A percentile compares a stretch with the other conserved stretches of the same genome.
phyloP scores from a whole-genome alignment of 2,329 filamentous ascomycete species.

The Fusarium nematophilum region DNA sequence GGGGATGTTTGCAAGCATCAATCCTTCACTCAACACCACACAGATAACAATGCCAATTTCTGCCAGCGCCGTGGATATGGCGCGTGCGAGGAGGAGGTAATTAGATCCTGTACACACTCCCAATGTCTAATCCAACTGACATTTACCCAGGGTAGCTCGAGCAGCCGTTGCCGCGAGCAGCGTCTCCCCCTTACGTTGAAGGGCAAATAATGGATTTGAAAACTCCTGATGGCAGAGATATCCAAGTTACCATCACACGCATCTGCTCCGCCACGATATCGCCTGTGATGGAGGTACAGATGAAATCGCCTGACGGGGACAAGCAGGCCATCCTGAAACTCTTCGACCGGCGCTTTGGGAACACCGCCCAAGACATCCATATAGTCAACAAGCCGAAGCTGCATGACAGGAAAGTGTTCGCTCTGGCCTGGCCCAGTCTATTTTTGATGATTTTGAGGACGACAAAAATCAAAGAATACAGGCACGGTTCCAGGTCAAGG shows the following conservation, averaged over 20 bases:
- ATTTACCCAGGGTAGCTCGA: no score
- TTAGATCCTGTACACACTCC: no score
- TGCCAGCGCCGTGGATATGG: no score
- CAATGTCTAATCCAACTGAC: no score
- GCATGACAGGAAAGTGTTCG: slow-evolving; percentile 19
- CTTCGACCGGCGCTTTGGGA: slow-evolving; percentile 21
- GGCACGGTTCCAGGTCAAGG: neutral
- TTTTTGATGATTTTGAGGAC: slow-evolving; percentile 7
- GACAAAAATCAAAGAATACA: neutral
- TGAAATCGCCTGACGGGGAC: neutral
- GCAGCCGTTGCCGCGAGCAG: no score
- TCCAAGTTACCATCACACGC: slow-evolving; percentile 15
- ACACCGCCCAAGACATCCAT: slow-evolving; percentile 4
- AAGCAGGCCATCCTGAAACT: slow-evolving; percentile 19
- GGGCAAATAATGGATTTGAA: slow-evolving; percentile 14
- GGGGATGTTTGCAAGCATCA: no score
- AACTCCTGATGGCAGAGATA: neutral
- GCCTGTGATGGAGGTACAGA: slow-evolving; percentile 17
- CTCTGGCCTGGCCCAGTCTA: slow-evolving; percentile 13
- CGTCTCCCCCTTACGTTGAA: slow-evolving; percentile 9
- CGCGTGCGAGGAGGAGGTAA: no score
- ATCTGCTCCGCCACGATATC: slow-evolving; percentile 12
- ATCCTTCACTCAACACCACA: no score
- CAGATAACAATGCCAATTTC: no score
- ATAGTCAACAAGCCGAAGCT: slow-evolving; percentile 13